Evolutionary conservation across 805 yeast species (phyloP), one percentile per base, ranked within the genome.

Genomic region (Clavispora santaluciae): DNA sequence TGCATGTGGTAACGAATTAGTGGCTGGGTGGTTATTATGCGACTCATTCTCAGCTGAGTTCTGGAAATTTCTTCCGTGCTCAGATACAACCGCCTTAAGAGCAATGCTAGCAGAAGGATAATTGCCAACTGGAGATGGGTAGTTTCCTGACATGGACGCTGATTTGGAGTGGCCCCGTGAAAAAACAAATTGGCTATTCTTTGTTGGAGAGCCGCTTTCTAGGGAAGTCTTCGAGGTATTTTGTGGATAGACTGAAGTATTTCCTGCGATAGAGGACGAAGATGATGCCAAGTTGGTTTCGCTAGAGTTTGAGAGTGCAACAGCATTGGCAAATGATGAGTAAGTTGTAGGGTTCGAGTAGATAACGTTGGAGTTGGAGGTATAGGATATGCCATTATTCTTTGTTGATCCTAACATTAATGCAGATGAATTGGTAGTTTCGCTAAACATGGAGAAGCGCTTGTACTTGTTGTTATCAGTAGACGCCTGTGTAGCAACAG

Each of bases 41-140:
- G 12, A 11, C 18, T 28, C 31, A 28, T 16, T 15, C 20, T 28
- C 31, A 10, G 12, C 20, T 6, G 31, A 5, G 9, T 9, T 25
- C 49, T 17, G 31, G 20, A 28, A 15, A 28, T 28, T 28, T 15
- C 31, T 28, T 16, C 59, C 56, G 33, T 77, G 82, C 7, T 85
- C 86, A 45, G 79, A 78, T 11, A 80, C 88, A 39, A 83, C 84
- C 0, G 89, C 89, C 55, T 83, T 86, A 43, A 84, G 65, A 8
- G 84, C 90, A 45, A 72, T 55, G 26, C 86, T 78, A 3, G 88
- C 90, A 2, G 85, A 67, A 1, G 80, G 68, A 43, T 72, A 64
- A 36, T 50, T 30, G 20, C 10, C 10, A 8, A 2, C 13, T 6
- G 9, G n/a, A 8, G 85, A 66, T 1, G 80, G 68, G 44, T 72